Evolutionary conservation across 352 stramenopile genomes (phyloP).

Genomic region (Globisporangium parvum): DNA sequence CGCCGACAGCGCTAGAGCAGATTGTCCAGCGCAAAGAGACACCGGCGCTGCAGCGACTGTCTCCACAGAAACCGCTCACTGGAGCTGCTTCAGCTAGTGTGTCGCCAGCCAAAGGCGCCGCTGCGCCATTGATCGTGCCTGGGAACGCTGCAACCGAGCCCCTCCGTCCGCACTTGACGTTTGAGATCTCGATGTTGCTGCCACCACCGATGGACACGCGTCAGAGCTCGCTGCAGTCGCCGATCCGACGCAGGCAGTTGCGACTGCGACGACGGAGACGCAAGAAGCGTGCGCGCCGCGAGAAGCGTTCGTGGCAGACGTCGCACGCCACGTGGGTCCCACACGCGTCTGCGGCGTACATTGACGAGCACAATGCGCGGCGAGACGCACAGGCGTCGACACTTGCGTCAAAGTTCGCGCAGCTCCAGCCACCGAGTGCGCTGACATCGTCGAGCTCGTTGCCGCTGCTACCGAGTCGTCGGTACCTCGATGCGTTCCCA

Average conservation of each 20-base stretch:
- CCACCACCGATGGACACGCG: slow-evolving; percentile 38
- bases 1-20: slow-evolving; percentile 3
- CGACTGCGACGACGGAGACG: slow-evolving; percentile 20
- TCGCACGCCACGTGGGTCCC: slow-evolving; percentile 33
- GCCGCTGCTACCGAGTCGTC: background rate
- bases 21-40: slow-evolving; percentile 4
- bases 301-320: slow-evolving; percentile 28
- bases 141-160: slow-evolving; percentile 28
- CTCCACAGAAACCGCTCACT: slow-evolving; percentile 2
- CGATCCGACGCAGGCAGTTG: slow-evolving; percentile 35
- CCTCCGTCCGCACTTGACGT: slow-evolving; percentile 45
- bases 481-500: slow-evolving; percentile 7
- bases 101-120: slow-evolving; percentile 6
- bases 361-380: slow-evolving; percentile 23
- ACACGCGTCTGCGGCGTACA: slow-evolving; percentile 38
- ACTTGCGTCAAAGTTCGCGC: slow-evolving; percentile 31
- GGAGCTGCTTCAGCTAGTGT: background rate
- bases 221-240: slow-evolving; percentile 45
- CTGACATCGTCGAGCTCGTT: slow-evolving; percentile 4
- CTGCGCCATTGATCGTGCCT: background rate
- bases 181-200: slow-evolving; percentile 60
- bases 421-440: slow-evolving; percentile 17
- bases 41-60: background rate
- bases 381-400: slow-evolving; percentile 16
- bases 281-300: slow-evolving; percentile 8